phyloP scores from a whole-genome alignment of 345 rosid species.

The Eucalyptus pauciflora region DNA sequence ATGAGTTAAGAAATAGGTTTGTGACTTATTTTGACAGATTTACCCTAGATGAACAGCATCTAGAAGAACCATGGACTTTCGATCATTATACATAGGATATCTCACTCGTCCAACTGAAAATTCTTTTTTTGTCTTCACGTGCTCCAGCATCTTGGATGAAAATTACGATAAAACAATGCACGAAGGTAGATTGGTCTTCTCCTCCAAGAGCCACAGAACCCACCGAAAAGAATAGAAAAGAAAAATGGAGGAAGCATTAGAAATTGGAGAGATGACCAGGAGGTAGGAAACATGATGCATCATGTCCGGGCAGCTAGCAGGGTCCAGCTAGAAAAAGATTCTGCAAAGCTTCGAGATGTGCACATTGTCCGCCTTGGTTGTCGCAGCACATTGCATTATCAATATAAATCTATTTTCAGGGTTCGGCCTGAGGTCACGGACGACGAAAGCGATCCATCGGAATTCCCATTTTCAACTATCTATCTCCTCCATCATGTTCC shows the following conservation, averaged over 20 bases:
- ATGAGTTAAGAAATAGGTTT: too few relatives aligned
- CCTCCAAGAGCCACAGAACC: background rate
- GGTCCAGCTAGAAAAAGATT: background rate
- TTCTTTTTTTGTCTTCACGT: background rate
- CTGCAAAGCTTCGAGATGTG: background rate
- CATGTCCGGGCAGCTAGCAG: background rate
- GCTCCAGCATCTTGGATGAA: background rate
- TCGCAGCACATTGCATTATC: background rate
- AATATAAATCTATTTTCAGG: background rate
- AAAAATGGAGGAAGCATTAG: background rate
- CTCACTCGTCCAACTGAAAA: background rate
- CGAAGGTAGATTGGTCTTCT: background rate
- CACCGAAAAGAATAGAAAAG: background rate
- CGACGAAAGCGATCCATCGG: background rate
- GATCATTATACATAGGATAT: background rate
- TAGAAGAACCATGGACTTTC: background rate
- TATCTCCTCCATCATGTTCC: background rate
- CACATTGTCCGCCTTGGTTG: background rate
- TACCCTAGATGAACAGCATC: background rate
- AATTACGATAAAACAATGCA: background rate
- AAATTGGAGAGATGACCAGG: background rate
- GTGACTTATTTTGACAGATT: accelerated
- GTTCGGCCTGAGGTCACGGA: background rate
- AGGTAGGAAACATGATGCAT: background rate
- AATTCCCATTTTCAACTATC: too few relatives aligned